Base-by-base conservation (phyloP, 2,329 filamentous ascomycete species). In the Xylaria sp. region DNA sequence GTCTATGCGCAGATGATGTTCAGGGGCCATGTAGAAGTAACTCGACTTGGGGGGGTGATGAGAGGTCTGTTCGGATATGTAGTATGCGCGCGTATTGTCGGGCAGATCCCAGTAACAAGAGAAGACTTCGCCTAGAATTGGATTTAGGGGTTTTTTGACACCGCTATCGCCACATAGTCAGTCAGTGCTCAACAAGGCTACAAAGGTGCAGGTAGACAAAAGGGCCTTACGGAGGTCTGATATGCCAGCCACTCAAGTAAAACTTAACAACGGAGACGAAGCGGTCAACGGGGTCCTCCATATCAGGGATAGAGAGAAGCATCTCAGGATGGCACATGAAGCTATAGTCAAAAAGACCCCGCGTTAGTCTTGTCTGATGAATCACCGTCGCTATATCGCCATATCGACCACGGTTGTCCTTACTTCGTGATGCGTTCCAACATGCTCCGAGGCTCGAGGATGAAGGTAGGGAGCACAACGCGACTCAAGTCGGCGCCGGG, bases 261-360 rank as follows among this genome's bases (percentile, higher is more conserved):
- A 99, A 99, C 82, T 97, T 98, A 78, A 98, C 93, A 58, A 99
- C 96, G 14, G 94, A 93, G 34, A 98, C 90, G 78, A 99, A 99
- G 79, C 96, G 89, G 77, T 95, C 85, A 65, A 93, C 84, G 0
- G 96, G 95, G 77, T 99, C 95, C 60, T 98, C 92, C 74, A 98
- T 92, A 55, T 89, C 84, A 53, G 95, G 88, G 80, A 98, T 96
- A 39, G 92, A 91, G 4, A 99, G 89, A 36, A 99, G 90, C 77
- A 94, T 97, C 82, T 99, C 96, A 48, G 96, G 96, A 79, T 99
- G 96, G 75, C 95, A 97, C 96, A 99, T 99, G 86, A 99, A 99
- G 85, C 94, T 98, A 78, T 64, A 34, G 47, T 65, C 51, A 27
- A 34, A 47, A 21, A 50, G 17, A 45, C 14, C 36, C 19, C 57